These are phyloP conservation scores for Arthrobotrys musiformis DNA, from an alignment of 2,329 filamentous ascomycete genomes.

Conservation along the genomic window DNA sequence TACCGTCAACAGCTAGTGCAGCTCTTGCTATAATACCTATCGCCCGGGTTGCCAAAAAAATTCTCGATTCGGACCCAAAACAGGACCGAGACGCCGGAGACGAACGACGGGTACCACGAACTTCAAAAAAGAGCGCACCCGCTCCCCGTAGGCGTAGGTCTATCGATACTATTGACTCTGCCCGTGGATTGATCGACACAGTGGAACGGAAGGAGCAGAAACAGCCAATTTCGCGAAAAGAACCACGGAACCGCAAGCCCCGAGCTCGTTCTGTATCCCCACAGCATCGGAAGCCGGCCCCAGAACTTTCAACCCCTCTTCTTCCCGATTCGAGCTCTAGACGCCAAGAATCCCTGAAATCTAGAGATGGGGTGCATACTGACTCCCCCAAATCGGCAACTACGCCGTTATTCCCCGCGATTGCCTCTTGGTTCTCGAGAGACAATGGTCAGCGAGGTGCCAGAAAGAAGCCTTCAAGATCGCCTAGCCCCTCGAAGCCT, in stretches of 20 bases:
- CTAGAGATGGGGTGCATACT: neutral
- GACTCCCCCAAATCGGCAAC: conserved; percentile 14
- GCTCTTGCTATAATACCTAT: neutral
- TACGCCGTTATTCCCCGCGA: conserved; percentile 8
- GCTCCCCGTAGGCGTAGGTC: conserved; percentile 22
- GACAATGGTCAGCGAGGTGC: neutral
- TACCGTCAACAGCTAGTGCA: neutral
- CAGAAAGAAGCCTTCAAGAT: neutral
- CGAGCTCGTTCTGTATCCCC: conserved; percentile 31
- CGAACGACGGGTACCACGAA: neutral
- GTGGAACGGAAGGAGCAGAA: neutral
- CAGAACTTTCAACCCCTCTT: neutral
- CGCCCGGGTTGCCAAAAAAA: neutral
- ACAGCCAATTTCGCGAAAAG: neutral
- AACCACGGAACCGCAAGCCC: neutral
- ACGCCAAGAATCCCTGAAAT: neutral
- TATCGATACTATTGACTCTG: conserved; percentile 30
- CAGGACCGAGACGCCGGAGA: neutral
- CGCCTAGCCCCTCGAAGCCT: neutral
- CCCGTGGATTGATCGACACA: neutral
- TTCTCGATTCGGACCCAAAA: neutral
- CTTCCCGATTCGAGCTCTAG: neutral
- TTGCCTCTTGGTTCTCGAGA: conserved; percentile 30
- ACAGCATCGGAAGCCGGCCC: conserved; percentile 1
- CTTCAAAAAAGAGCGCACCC: neutral